Conservation (phyloP, 352 stramenopile species). For the Globisporangium spiculum region DNA sequence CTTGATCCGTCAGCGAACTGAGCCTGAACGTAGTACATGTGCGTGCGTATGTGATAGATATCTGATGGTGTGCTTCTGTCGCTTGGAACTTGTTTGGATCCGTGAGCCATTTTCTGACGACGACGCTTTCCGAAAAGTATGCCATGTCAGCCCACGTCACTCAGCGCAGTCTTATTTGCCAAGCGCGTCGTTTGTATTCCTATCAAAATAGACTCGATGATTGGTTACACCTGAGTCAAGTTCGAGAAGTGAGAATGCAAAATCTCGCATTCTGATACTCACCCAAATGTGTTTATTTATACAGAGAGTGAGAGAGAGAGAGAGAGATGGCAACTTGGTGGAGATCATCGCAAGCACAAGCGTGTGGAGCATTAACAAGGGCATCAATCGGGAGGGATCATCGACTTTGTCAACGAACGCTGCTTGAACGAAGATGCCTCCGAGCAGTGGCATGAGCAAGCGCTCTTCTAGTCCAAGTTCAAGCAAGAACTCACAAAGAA, state of each 20-base stretch:
- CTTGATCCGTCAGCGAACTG: constrained; percentile 1
- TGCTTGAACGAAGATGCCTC: not conserved
- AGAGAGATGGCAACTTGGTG: not conserved
- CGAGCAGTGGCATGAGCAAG: not conserved
- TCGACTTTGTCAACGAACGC: not conserved
- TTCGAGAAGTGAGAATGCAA: not conserved
- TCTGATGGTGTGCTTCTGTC: not conserved
- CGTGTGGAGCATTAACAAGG: too few relatives aligned
- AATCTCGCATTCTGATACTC: not conserved
- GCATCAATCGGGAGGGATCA: too few relatives aligned
- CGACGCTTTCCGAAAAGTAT: not conserved
- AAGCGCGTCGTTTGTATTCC: not conserved
- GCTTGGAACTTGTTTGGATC: too few relatives aligned
- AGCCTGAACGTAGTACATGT: not conserved
- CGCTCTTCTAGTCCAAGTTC: not conserved
- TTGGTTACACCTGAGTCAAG: not conserved
- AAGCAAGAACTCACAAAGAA: not conserved
- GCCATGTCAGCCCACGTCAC: not conserved
- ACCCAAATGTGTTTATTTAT: not conserved
- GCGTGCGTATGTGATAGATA: not conserved
- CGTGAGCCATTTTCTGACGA: not conserved
- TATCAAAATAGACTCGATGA: constrained; percentile 10
- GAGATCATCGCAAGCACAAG: not conserved
- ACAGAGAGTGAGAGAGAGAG: not conserved
- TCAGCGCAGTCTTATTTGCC: not conserved